phyloP scores from a whole-genome alignment of 2,329 filamentous ascomycete species.

The Verticillium nubilum region DNA sequence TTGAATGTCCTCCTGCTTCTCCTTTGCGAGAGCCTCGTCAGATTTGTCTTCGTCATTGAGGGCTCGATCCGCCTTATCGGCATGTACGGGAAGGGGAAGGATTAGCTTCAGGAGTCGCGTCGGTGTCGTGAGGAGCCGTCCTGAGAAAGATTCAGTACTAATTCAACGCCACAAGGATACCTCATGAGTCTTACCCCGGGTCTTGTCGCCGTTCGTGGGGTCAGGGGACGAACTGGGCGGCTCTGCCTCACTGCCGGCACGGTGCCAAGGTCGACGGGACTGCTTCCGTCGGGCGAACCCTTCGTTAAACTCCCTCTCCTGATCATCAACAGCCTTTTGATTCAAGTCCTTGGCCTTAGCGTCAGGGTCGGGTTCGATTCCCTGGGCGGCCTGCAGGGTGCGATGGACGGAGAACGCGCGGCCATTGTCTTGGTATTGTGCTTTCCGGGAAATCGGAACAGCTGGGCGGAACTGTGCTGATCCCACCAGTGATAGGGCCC shows the following conservation, averaged over 20 bases:
- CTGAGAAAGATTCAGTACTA: conserved; percentile 24
- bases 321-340: conserved; percentile 26
- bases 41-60: not conserved
- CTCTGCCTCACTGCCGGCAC: conserved; percentile 49
- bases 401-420: not conserved
- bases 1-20: conserved; percentile 52
- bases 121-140: conserved; percentile 75
- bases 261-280: conserved; percentile 59
- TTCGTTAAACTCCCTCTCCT: conserved; percentile 27
- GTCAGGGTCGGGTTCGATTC: conserved; percentile 4
- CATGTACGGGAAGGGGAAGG: conserved; percentile 55
- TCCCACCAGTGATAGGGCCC: not conserved
- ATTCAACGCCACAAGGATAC: not conserved
- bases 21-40: not conserved
- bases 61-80: conserved; percentile 4
- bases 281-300: conserved; percentile 46
- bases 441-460: conserved; percentile 4
- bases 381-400: not conserved
- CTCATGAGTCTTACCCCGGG: conserved; percentile 21
- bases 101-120: conserved; percentile 77
- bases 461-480: not conserved
- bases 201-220: conserved; percentile 16
- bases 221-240: conserved; percentile 23
- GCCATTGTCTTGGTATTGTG: conserved; percentile 1
- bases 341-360: conserved; percentile 22